Evolutionary conservation across 108 stramenopile genomes (phyloP).

Genomic region (Asterionellopsis glacialis): DNA sequence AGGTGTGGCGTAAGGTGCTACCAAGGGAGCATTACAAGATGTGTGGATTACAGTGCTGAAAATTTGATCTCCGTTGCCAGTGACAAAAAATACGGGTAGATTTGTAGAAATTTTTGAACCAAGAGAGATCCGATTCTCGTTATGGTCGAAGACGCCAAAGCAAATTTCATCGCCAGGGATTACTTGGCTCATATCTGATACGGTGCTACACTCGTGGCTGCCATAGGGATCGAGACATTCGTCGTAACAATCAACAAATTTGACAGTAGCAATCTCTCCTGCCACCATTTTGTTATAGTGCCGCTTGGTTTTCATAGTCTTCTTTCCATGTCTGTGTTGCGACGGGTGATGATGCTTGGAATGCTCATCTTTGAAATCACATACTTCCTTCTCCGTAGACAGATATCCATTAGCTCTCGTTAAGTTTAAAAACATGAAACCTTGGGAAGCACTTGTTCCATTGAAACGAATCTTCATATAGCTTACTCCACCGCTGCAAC

Average conservation of each 20-base stretch:
- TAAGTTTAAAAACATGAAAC: background rate
- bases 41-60: constrained; percentile 8
- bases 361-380: background rate
- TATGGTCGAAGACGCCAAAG: constrained; percentile 3
- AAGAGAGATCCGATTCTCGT: background rate
- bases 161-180: constrained; percentile 6
- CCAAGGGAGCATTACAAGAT: constrained; percentile 2
- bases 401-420: background rate
- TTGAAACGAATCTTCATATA: constrained; percentile 5
- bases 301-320: background rate
- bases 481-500: constrained; percentile 13
- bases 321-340: background rate
- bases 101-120: constrained; percentile 8
- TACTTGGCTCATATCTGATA: background rate
- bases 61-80: background rate
- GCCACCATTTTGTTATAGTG: background rate
- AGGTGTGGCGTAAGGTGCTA: background rate
- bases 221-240: constrained; percentile 5
- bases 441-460: background rate
- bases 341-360: background rate
- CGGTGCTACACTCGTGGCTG: background rate
- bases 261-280: background rate
- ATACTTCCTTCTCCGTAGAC: background rate
- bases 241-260: constrained; percentile 3
- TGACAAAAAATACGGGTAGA: background rate